Evolutionary conservation across 2,329 filamentous ascomycete genomes (phyloP).

Genomic region (Venturia carpophila): DNA sequence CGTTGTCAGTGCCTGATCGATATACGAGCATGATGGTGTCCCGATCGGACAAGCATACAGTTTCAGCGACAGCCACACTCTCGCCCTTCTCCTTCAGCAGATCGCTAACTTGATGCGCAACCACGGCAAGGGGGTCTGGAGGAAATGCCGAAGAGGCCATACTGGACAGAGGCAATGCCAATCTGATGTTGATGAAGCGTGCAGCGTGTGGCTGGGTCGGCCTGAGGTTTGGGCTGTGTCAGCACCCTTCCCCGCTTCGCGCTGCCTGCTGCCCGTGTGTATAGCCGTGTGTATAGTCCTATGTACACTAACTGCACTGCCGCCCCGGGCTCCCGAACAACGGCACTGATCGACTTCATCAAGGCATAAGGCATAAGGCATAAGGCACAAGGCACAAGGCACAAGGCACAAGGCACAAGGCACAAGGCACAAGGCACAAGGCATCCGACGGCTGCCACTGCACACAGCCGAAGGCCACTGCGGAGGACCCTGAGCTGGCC

Average conservation of each 20-base stretch:
- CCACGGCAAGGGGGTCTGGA: constrained; percentile 34
- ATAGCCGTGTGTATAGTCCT: too few relatives aligned
- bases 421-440: too few relatives aligned
- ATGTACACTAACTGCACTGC: too few relatives aligned
- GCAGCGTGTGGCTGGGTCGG: neutral
- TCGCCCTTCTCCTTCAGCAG: constrained; percentile 49
- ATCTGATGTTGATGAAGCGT: constrained; percentile 1
- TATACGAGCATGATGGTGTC: constrained; percentile 12
- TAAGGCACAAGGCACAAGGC: too few relatives aligned
- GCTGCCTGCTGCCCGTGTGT: too few relatives aligned
- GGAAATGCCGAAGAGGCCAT: constrained; percentile 30
- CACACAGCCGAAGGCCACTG: neutral
- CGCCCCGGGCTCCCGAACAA: too few relatives aligned
- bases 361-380: too few relatives aligned
- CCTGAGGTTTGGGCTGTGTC: too few relatives aligned
- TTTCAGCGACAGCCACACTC: constrained; percentile 55
- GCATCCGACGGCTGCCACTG: too few relatives aligned
- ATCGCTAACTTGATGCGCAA: constrained; percentile 43
- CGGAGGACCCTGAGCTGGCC: neutral
- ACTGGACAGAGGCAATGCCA: neutral
- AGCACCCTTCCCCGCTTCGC: neutral
- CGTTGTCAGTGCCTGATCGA: neutral
- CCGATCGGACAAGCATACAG: constrained; percentile 32
- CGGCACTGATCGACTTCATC: neutral
- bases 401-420: too few relatives aligned